Evolutionary conservation across 1,139 yeast genomes (phyloP), one percentile per base, ranked within the genome.

Genomic region (Diutina scorzettiae): DNA sequence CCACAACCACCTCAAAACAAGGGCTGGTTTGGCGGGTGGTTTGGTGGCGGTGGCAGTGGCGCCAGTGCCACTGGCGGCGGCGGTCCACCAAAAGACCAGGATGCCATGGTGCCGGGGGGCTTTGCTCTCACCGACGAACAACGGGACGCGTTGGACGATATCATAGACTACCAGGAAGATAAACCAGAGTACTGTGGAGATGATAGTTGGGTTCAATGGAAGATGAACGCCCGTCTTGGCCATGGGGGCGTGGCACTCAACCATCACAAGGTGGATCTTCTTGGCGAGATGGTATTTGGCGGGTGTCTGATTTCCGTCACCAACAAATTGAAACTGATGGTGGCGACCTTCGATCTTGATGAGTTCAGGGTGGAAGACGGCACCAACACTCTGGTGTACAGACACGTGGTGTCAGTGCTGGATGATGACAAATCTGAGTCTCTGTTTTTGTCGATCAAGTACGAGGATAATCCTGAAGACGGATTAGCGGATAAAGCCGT

Each of bases 291-390:
- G 29, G 66, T 82, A 2, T 86, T 89, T 57, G 94, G 84, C 52
- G 93, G 93, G 2, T 84, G 95, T 54, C 72, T 77, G 39, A 72
- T 87, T 2, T 81, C 79, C 44, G 70, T 86, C 45, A 71, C 69
- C 47, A 91, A 86, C 55, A 66, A 97, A 39, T 82, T 89, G 1
- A 89, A 82, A 50, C 87, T 97, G 0, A 77, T 77, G 49, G 60
- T 78, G 42, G 68, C 86, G 1, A 76, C 78, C 43, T 78, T 89
- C 53, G 81, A 85, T 45, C 68, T 91, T 47, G 78, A 81, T 45
- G 95, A 86, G 53, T 76, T 91, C 53, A 72, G 81, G 46, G 81
- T 93, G 12, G 94, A 85, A 54, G 98, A 91, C 62, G 93, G 95
- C 16, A 80, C 94, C 0, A 75, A 76, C 2, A 60, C 67, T 2